Percentiles rank a stretch among this genome's conserved stretches.
Conservation (phyloP, 2,329 filamentous ascomycete genomes). For the Neodidymelliopsis sp. region DNA sequence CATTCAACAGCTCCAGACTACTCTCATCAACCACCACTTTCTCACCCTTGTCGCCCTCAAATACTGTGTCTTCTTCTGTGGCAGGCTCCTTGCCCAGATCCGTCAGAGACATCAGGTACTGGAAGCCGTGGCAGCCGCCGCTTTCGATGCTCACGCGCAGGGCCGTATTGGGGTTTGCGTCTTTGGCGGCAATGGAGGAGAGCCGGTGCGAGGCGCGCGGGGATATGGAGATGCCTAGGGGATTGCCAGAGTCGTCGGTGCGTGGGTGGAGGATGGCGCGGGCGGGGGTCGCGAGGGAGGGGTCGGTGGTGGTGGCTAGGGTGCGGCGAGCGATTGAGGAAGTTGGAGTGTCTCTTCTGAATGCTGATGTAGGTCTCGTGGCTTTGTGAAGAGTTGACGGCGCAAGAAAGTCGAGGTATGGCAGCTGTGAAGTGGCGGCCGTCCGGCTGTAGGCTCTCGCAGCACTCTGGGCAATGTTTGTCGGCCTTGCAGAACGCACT, state of each 20-base stretch:
- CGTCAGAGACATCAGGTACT: conserved; percentile 91
- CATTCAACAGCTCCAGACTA: conserved; percentile 86
- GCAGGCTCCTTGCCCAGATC: conserved; percentile 59
- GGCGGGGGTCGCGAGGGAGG: conserved; percentile 35
- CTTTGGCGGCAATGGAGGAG: conserved; percentile 64
- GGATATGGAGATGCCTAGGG: conserved; percentile 84
- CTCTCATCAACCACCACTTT: conserved; percentile 89
- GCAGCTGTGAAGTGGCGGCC: conserved; percentile 31
- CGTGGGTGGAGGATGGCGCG: conserved; percentile 70
- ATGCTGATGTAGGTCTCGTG: not conserved
- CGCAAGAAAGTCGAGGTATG: conserved; percentile 45
- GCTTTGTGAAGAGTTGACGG: conserved; percentile 22
- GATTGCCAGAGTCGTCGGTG: conserved; percentile 82
- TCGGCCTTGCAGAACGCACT: not conserved
- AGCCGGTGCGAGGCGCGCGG: conserved; percentile 75
- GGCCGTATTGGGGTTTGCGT: conserved; percentile 76
- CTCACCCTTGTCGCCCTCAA: conserved; percentile 72
- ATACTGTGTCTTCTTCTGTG: conserved; percentile 83
- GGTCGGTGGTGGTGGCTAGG: conserved; percentile 37
- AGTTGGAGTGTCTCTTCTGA: not conserved
- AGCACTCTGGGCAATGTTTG: conserved; percentile 10
- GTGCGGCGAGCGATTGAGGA: conserved; percentile 37
- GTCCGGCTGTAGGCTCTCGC: conserved; percentile 32
- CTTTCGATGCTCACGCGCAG: conserved; percentile 92
- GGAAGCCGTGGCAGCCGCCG: conserved; percentile 96